Conservation (phyloP, 306 rosid genomes). For the Citrullus mucosospermus region DNA sequence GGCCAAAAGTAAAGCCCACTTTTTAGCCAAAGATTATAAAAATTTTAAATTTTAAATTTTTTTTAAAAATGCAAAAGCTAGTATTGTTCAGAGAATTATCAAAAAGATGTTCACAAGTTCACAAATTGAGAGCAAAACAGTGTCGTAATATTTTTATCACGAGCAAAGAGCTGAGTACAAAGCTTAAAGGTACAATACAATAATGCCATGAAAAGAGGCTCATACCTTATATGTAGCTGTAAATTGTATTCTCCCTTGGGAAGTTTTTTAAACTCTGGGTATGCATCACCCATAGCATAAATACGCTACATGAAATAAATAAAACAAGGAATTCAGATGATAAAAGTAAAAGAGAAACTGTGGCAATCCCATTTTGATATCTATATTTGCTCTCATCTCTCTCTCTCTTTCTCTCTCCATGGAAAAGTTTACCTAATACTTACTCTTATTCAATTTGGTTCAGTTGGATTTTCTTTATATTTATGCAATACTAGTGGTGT, state of each 20-base stretch:
- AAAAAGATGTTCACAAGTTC: not conserved
- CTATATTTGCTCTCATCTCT: not conserved
- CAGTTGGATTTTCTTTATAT: not conserved
- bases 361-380: not conserved
- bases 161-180: not conserved
- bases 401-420: not conserved
- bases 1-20: too few relatives aligned
- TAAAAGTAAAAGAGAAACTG: not conserved
- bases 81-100: not conserved
- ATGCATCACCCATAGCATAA: conserved; percentile 75
- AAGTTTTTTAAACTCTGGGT: conserved; percentile 61
- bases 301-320: conserved; percentile 39
- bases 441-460: not conserved
- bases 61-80: not conserved
- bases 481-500: not conserved
- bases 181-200: not conserved
- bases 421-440: not conserved
- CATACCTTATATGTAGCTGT: conserved; percentile 70
- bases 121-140: not conserved
- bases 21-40: too few relatives aligned
- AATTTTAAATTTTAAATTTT: too few relatives aligned
- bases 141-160: not conserved
- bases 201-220: conserved; percentile 12
- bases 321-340: conserved; percentile 3
- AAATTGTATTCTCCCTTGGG: conserved; percentile 89